These are phyloP conservation scores for Sclerotinia borealis DNA, from an alignment of 2,329 filamentous ascomycete genomes.

Conservation along the genomic window DNA sequence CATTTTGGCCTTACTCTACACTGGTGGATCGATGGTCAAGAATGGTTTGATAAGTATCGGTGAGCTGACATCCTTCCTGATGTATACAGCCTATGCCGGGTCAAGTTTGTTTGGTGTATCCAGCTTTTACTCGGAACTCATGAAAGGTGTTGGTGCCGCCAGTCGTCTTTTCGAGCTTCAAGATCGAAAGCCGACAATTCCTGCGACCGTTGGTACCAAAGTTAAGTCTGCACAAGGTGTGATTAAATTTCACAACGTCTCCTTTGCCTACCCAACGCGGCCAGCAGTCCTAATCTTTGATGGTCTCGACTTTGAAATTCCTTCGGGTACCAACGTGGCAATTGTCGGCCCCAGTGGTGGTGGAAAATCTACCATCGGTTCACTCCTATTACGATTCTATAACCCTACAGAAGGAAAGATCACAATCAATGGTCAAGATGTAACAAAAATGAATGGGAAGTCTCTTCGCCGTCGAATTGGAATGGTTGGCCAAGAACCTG, in stretches of 20 bases:
- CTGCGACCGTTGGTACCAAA: slow-evolving; percentile 73
- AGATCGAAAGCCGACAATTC: slow-evolving; percentile 79
- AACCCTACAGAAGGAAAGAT: slow-evolving; percentile 72
- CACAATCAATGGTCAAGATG: slow-evolving; percentile 76
- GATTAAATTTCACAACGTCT: slow-evolving; percentile 81
- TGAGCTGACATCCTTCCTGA: slow-evolving; percentile 92
- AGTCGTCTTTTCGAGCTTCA: slow-evolving; percentile 93
- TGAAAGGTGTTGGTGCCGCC: slow-evolving; percentile 98
- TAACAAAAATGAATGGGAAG: slow-evolving; percentile 85
- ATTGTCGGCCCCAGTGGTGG: slow-evolving; percentile 95
- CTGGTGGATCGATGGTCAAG: slow-evolving; percentile 85
- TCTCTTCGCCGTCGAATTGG: slow-evolving; percentile 88
- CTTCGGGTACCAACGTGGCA: slow-evolving; percentile 88
- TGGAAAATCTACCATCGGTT: slow-evolving; percentile 92
- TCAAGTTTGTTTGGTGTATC: slow-evolving; percentile 91
- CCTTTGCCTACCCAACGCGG: slow-evolving; percentile 88
- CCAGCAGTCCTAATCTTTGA: slow-evolving; percentile 90
- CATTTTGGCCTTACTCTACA: slow-evolving; percentile 81
- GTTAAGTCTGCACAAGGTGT: slow-evolving; percentile 80
- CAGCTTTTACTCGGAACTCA: slow-evolving; percentile 94
- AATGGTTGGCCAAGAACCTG: slow-evolving; percentile 91
- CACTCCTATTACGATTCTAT: slow-evolving; percentile 89
- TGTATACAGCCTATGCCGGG: slow-evolving; percentile 86
- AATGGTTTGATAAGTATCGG: slow-evolving; percentile 81
- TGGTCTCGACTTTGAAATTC: slow-evolving; percentile 82